Evolutionary conservation across 306 rosid species (phyloP), one percentile per base, ranked within the genome.

Genomic region (Pueraria montana): DNA sequence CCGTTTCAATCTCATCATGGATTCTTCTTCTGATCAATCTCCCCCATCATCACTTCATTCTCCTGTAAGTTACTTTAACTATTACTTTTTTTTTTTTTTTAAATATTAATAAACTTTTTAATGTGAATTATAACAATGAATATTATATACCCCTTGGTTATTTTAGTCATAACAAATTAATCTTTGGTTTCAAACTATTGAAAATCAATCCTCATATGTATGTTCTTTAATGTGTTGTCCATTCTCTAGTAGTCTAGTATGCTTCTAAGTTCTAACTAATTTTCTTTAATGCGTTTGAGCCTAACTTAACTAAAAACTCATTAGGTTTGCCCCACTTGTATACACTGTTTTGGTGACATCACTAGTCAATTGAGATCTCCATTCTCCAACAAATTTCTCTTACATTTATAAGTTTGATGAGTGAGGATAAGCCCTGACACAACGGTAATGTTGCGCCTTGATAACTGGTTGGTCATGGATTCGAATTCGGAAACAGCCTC

Each of bases 41-140:
- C 67, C 86, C 2, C 2, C 77, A 1, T 81, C 88, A 21, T 74
- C 91, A 30, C 71, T 65, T 69, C 89, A 85, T 75, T 87, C 89
- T 18, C 36, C 42, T n/a, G 46, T 66, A 5, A 34, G 49, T 66
- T 66, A 38, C 49, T 66, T 9, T 20, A 10, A 66, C 72, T 36
- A 10, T 36, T 65, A 13, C 21, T 11, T 23, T 61, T 59, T 24
- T 13, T 26, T 14, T 7, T 63, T 13, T 30, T 5, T 7, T 63
- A 6, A 38, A 6, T 8, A 13, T 65, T 34, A 8, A 34, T 17
- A 1, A 8, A 65, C 43, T 18, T 56, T 20, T 14, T 4, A 17
- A 74, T 0, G 40, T 56, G 20, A 26, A 46, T 77, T 63, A n/a
- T 53, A 26, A 3, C 46, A 9, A 63, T 17, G 46, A 62, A 43